phyloP scores from a whole-genome alignment of 345 rosid species.

The Limnanthes douglasii region DNA sequence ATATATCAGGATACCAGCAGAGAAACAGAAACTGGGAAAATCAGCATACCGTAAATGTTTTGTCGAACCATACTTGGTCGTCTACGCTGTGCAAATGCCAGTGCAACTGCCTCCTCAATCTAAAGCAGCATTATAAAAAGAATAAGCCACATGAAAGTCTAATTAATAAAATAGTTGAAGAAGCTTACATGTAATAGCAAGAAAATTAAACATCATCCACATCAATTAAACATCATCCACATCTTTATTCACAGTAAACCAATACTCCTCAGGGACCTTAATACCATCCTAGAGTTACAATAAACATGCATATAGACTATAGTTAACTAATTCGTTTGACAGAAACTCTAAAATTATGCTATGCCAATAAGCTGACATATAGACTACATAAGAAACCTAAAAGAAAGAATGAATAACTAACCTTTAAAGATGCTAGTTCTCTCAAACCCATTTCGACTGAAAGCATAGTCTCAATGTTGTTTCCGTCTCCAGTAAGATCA shows the following conservation, averaged over 20 bases:
- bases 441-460: conserved; percentile 96
- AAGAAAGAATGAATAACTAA: conserved; percentile 10
- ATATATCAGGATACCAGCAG: no score
- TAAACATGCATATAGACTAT: no score
- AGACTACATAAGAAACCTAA: neutral
- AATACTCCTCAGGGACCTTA: neutral
- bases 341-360: no score
- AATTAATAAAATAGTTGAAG: neutral
- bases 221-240: no score
- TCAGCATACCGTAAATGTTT: conserved; percentile 28
- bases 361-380: no score
- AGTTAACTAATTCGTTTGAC: no score
- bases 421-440: conserved; percentile 89
- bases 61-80: conserved; percentile 39
- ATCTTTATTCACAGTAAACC: neutral
- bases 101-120: conserved; percentile 89
- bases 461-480: conserved; percentile 96
- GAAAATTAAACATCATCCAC: no score
- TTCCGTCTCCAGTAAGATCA: conserved; percentile 91
- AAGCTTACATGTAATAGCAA: conserved; percentile 1
- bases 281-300: neutral
- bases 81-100: conserved; percentile 49
- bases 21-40: neutral
- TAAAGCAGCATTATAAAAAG: conserved; percentile 5
- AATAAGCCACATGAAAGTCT: neutral